Evolutionary conservation across 2,329 filamentous ascomycete species (phyloP).

Genomic region (Mycocentrospora acerina): DNA sequence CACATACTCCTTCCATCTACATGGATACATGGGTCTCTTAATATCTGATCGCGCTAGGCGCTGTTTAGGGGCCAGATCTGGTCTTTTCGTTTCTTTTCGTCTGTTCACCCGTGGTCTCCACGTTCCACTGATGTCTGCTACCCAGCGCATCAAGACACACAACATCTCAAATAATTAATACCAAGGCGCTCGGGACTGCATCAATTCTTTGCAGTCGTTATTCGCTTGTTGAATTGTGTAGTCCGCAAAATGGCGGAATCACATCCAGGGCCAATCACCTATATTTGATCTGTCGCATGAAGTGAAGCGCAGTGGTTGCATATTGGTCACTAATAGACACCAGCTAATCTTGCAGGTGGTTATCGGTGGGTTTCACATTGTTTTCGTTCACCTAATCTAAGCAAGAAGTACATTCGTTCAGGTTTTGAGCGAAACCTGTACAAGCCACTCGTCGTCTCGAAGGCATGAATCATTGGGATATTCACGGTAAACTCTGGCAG

Average conservation of each 20-base stretch:
- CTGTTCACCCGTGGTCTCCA: no score
- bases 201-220: constrained; percentile 22
- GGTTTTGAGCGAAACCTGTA: no score
- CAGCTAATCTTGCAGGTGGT: no score
- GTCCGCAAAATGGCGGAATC: constrained; percentile 14
- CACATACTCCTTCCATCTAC: constrained; percentile 20
- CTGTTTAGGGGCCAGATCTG: constrained; percentile 10
- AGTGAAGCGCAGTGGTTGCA: constrained; percentile 23
- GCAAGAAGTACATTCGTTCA: no score
- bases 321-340: constrained; percentile 41
- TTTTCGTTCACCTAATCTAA: no score
- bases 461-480: no score
- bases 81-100: constrained; percentile 13
- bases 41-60: constrained; percentile 19
- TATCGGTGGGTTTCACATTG: no score
- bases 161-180: constrained; percentile 28
- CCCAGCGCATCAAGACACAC: no score
- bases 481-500: no score
- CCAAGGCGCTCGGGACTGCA: constrained; percentile 19
- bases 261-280: constrained; percentile 29
- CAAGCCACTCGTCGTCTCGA: no score
- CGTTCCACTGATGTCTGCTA: no score
- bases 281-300: constrained; percentile 37
- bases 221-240: constrained; percentile 21
- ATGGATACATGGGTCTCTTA: constrained; percentile 22